These are phyloP conservation scores for Populus tomentosa DNA, from an alignment of 441 rosid genomes.

Conservation along the genomic window DNA sequence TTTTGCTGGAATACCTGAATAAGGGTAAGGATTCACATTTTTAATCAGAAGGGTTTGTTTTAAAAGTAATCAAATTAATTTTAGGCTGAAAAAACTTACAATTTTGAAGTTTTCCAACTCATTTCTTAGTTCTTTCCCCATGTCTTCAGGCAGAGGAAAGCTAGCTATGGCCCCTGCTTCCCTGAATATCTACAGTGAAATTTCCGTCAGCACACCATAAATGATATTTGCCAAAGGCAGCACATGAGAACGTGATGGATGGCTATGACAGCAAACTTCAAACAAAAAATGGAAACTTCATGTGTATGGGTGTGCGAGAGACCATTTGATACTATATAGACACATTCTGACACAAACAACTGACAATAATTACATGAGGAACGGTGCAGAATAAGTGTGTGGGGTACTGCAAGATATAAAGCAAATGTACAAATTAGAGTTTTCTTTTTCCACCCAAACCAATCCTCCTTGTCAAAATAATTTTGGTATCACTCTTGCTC, in stretches of 20 bases:
- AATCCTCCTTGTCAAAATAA: not conserved
- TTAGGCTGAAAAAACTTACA: slow-evolving; percentile 27
- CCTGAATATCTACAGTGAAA: slow-evolving; percentile 36
- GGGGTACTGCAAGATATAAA: not conserved
- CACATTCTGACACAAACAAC: not conserved
- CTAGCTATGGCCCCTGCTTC: slow-evolving; percentile 17
- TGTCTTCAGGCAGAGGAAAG: slow-evolving; percentile 17
- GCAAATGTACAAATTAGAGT: not conserved
- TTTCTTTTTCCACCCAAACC: not conserved
- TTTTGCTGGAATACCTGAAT: not conserved
- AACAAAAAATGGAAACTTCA: not conserved
- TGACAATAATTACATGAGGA: not conserved
- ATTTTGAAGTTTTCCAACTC: slow-evolving; percentile 45
- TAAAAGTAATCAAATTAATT: not conserved
- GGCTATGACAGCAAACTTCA: not conserved
- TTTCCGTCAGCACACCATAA: slow-evolving; percentile 8
- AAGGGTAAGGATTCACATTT: not conserved
- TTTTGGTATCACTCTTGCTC: not conserved
- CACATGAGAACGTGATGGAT: not conserved
- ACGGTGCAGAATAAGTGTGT: not conserved
- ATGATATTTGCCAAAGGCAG: not conserved
- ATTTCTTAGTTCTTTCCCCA: slow-evolving; percentile 24
- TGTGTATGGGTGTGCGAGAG: not conserved
- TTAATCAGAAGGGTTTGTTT: not conserved
- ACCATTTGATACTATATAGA: not conserved